Conservation (phyloP, 2,329 filamentous ascomycete species). For the Fonsecaea pedrosoi region DNA sequence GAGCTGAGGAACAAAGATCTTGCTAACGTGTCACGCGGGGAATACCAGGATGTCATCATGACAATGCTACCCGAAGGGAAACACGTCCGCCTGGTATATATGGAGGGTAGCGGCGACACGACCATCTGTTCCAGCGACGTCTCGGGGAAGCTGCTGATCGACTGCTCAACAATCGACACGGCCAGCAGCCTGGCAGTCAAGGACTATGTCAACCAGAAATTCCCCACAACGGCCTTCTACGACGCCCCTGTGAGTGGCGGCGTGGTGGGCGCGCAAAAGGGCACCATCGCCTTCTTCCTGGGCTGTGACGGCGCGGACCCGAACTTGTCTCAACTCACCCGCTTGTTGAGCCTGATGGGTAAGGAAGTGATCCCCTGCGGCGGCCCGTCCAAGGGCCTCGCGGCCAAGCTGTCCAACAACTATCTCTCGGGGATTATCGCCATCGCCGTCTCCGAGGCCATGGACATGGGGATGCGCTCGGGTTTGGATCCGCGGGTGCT, state of each 20-base stretch:
- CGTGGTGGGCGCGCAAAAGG: conserved; percentile 58
- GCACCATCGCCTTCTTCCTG: conserved; percentile 62
- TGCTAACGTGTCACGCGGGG: conserved; percentile 13
- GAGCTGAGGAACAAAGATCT: too few relatives aligned
- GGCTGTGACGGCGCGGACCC: conserved; percentile 56
- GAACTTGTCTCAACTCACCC: conserved; percentile 52
- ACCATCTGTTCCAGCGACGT: conserved; percentile 49
- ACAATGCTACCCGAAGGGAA: conserved; percentile 49
- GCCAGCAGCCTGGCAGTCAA: conserved; percentile 47
- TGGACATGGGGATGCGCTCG: conserved; percentile 66
- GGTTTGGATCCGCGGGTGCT: conserved; percentile 63
- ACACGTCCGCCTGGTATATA: conserved; percentile 50
- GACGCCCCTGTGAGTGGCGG: conserved; percentile 62
- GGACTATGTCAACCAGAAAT: conserved; percentile 31
- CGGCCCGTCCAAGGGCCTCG: conserved; percentile 61
- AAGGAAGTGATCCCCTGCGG: conserved; percentile 61
- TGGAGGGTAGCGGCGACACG: conserved; percentile 51
- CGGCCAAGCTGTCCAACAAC: conserved; percentile 68
- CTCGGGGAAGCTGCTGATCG: conserved; percentile 58
- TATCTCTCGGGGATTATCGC: conserved; percentile 66
- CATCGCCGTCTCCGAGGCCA: conserved; percentile 64
- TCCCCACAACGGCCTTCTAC: conserved; percentile 54
- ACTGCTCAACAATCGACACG: conserved; percentile 64
- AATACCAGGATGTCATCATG: conserved; percentile 45
- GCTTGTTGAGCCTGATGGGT: conserved; percentile 61